Base-by-base conservation (phyloP, 495 filamentous ascomycete genomes). In the Podospora conica region DNA sequence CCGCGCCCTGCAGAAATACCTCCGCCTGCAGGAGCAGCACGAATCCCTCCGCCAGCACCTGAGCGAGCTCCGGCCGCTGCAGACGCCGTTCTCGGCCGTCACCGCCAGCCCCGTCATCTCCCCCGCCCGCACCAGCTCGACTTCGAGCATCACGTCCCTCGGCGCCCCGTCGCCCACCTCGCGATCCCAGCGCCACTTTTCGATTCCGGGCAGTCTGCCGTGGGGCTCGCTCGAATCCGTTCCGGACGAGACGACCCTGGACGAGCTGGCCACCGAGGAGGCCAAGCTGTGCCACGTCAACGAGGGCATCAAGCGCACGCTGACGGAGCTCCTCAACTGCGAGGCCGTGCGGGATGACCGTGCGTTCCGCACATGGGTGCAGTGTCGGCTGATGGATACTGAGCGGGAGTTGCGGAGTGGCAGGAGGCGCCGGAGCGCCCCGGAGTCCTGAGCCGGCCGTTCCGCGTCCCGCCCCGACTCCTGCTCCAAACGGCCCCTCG, bases 271-370 rank as follows among this genome's bases (percentile, higher is more conserved):
- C 18, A 70, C 79, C 18, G 83, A 83, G 64, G 82, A 87, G 62
- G 75, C 78, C 62, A 82, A 80, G 68, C 78, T 87, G 28, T 83
- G 79, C 74, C 76, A 84, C 56, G 82, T 89, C 73, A 89, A 88
- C 76, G 81, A 85, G 68, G 80, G 85, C 57, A 87, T 88, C 74
- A 90, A 90, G 75, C 78, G 81, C 18, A 84, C 85, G 11, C 72
- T 90, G 66, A 90, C 87, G 3, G 86, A 87, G 70, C 78, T 90
- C 25, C 81, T 90, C 63, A 89, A 90, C 74, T 88, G 84, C 72
- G 82, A 85, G 27, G 75, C 79, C 22, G 84, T 87, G 11, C 79
- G 82, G 23, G 69, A 69, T 10, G 85, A 89, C 71, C 71, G 73
- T n/a, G 77, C 77, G 23, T 85, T 86, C 71, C 79, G 87, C 40